Percentiles rank a stretch among this genome's conserved stretches.
Conservation (phyloP, 805 yeast species). For the Lachancea sp. region DNA sequence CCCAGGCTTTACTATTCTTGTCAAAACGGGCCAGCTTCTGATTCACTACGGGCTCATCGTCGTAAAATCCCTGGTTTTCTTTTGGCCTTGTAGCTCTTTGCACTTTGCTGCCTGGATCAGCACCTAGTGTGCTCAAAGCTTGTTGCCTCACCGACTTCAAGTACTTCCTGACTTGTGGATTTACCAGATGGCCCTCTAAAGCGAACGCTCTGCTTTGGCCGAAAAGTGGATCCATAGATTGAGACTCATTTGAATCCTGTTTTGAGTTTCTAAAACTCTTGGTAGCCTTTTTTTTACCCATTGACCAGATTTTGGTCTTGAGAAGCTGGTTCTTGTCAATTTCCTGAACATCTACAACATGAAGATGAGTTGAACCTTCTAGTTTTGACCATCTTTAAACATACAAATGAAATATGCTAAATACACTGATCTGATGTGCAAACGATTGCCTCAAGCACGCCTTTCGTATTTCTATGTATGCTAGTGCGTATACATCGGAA, state of each 20-base stretch:
- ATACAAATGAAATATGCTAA: not conserved
- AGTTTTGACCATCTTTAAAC: not conserved
- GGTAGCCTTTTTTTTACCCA: conserved; percentile 3
- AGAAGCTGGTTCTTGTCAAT: not conserved
- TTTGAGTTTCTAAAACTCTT: not conserved
- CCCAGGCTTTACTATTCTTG: not conserved
- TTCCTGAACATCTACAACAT: not conserved
- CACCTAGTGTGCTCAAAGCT: conserved; percentile 21
- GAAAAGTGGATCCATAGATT: conserved; percentile 21
- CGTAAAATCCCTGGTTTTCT: not conserved
- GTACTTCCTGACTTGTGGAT: conserved; percentile 24
- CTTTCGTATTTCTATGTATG: too few species aligned
- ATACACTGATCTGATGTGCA: not conserved
- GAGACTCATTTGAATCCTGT: not conserved
- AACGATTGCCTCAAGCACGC: too few species aligned
- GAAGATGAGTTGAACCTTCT: not conserved
- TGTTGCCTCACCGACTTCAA: conserved; percentile 23
- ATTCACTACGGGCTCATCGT: conserved; percentile 6
- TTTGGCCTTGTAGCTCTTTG: not conserved
- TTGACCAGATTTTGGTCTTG: not conserved
- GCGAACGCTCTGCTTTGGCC: conserved; percentile 29
- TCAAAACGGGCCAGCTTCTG: conserved; percentile 1
- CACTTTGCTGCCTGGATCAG: not conserved
- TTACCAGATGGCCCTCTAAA: conserved; percentile 18
- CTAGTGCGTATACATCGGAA: too few species aligned